phyloP scores from a whole-genome alignment of 306 rosid species.

The Sophora flavescens region DNA sequence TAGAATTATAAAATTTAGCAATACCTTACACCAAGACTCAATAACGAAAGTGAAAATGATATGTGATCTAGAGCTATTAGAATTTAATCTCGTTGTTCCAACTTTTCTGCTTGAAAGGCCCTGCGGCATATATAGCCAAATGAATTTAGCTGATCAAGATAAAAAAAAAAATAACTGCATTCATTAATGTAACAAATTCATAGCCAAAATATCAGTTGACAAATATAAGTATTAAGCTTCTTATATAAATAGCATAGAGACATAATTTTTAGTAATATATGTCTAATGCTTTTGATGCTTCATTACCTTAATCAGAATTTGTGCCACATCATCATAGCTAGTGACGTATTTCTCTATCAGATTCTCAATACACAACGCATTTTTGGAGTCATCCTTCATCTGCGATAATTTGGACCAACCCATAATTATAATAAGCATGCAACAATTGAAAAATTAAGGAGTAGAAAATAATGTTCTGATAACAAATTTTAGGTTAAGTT shows the following conservation, averaged over 20 bases:
- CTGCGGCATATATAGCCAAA: slow-evolving; percentile 56
- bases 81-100: slow-evolving; percentile 78
- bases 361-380: slow-evolving; percentile 74
- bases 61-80: slow-evolving; percentile 89
- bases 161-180: neutral
- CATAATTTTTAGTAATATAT: slow-evolving; percentile 26
- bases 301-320: slow-evolving; percentile 86
- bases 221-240: slow-evolving; percentile 18
- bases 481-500: neutral
- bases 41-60: slow-evolving; percentile 77
- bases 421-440: slow-evolving; percentile 31
- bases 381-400: slow-evolving; percentile 83
- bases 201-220: slow-evolving; percentile 21
- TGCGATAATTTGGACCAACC: slow-evolving; percentile 47
- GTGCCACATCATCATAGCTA: slow-evolving; percentile 80
- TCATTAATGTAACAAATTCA: neutral
- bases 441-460: slow-evolving; percentile 1
- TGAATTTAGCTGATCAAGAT: slow-evolving; percentile 35
- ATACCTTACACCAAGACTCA: slow-evolving; percentile 93
- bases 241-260: slow-evolving; percentile 12
- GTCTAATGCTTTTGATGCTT: slow-evolving; percentile 6
- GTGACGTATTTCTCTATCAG: slow-evolving; percentile 93
- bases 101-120: slow-evolving; percentile 92
- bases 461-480: slow-evolving; percentile 11
- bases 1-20: slow-evolving; percentile 33